phyloP scores from a whole-genome alignment of 345 rosid species.

The Mangifera indica region DNA sequence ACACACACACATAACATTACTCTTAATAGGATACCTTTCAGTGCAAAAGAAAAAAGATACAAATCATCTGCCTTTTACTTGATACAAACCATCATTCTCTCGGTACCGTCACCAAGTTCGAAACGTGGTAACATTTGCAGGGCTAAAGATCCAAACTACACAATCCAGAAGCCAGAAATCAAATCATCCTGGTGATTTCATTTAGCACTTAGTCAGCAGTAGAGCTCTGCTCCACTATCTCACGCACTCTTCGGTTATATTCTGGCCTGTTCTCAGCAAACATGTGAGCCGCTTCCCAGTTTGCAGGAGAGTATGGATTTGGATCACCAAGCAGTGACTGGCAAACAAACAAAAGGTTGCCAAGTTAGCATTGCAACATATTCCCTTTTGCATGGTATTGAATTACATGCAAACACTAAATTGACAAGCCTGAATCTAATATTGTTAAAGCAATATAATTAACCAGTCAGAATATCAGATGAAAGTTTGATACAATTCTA shows the following conservation, averaged over 20 bases:
- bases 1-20: no score
- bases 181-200: constrained; percentile 19
- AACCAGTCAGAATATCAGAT: background rate
- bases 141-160: no score
- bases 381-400: background rate
- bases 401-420: background rate
- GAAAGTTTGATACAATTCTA: background rate
- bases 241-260: constrained; percentile 72
- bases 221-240: constrained; percentile 76
- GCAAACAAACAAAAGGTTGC: background rate
- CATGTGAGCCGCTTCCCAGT: constrained; percentile 81
- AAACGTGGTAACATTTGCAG: no score
- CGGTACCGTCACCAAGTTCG: no score
- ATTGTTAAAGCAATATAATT: background rate
- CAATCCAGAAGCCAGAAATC: constrained; percentile 20
- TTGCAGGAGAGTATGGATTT: constrained; percentile 84
- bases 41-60: no score
- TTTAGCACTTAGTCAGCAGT: constrained; percentile 51
- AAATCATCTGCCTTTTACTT: no score
- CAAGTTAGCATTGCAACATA: background rate
- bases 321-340: constrained; percentile 84
- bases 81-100: no score
- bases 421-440: background rate
- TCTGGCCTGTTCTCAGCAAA: constrained; percentile 74
- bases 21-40: no score